Conservation (phyloP, 2,329 filamentous ascomycete genomes). For the Sporothrix protearum region DNA sequence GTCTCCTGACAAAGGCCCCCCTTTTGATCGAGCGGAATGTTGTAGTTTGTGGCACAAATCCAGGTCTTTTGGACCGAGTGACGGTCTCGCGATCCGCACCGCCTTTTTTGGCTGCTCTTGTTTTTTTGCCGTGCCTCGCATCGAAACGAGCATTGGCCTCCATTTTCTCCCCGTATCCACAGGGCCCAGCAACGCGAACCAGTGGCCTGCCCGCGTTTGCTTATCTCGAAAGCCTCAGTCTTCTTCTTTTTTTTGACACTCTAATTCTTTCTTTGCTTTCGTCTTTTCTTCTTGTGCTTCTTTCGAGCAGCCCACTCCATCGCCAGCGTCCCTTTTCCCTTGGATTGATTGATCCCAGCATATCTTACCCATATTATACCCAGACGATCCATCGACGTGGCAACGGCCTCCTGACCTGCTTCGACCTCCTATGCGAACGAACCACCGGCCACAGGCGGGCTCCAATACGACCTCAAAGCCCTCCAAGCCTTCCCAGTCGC, state of each 20-base stretch:
- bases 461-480: conserved; percentile 41
- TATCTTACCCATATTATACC: neutral
- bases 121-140: neutral
- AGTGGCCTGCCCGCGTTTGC: neutral
- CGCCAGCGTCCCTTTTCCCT: neutral
- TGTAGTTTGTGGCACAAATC: conserved; percentile 54
- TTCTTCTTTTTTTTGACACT: neutral
- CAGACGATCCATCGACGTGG: neutral
- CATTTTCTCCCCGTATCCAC: conserved; percentile 6
- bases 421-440: conserved; percentile 47
- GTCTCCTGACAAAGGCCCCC: neutral
- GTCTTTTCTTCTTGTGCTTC: neutral
- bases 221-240: neutral
- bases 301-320: neutral
- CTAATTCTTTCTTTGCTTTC: neutral
- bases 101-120: conserved; percentile 7
- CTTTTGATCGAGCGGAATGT: conserved; percentile 46
- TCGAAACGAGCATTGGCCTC: conserved; percentile 1
- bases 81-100: conserved; percentile 17
- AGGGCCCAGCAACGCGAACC: neutral
- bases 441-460: conserved; percentile 57
- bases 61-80: conserved; percentile 57
- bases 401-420: too few relatives aligned
- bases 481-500: conserved; percentile 41
- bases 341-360: neutral